Percentiles rank a stretch among this genome's conserved stretches.
Evolutionary conservation across 2,329 filamentous ascomycete genomes (phyloP).

Genomic region (Phialemoniopsis sp.): DNA sequence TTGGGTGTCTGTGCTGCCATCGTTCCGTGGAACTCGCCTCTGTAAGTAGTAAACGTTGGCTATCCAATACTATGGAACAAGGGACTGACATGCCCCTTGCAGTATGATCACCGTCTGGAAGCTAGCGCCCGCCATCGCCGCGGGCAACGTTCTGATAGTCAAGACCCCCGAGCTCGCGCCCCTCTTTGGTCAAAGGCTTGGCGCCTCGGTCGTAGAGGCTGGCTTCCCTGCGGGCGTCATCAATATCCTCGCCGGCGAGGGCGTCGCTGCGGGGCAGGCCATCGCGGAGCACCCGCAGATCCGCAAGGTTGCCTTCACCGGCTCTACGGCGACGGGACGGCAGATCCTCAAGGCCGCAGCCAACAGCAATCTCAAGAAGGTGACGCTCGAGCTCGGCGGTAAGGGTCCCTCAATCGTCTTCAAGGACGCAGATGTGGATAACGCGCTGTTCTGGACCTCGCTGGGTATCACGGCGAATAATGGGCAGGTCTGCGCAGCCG

Average conservation of each 20-base stretch:
- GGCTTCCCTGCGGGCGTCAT: constrained; percentile 21
- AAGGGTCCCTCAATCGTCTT: constrained; percentile 51
- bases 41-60: constrained; percentile 14
- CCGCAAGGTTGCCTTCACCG: constrained; percentile 25
- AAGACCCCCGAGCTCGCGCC: constrained; percentile 66
- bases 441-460: constrained; percentile 59
- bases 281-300: constrained; percentile 18
- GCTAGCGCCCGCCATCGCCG: constrained; percentile 55
- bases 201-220: constrained; percentile 43
- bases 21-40: constrained; percentile 29
- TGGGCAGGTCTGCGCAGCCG: constrained; percentile 27
- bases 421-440: constrained; percentile 46
- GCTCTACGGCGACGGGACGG: constrained; percentile 23
- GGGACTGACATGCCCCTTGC: too few species aligned
- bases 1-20: constrained; percentile 26
- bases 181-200: constrained; percentile 61
- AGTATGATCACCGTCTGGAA: constrained; percentile 39
- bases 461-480: constrained; percentile 62
- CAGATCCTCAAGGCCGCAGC: constrained; percentile 22
- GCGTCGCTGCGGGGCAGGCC: constrained; percentile 21
- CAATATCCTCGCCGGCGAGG: constrained; percentile 26
- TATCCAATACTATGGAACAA: too few species aligned
- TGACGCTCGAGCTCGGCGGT: constrained; percentile 33
- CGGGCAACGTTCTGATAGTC: constrained; percentile 72
- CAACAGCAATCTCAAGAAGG: constrained; percentile 23